phyloP scores from a whole-genome alignment of 208 protist species.

The Novymonas esmeraldas region DNA sequence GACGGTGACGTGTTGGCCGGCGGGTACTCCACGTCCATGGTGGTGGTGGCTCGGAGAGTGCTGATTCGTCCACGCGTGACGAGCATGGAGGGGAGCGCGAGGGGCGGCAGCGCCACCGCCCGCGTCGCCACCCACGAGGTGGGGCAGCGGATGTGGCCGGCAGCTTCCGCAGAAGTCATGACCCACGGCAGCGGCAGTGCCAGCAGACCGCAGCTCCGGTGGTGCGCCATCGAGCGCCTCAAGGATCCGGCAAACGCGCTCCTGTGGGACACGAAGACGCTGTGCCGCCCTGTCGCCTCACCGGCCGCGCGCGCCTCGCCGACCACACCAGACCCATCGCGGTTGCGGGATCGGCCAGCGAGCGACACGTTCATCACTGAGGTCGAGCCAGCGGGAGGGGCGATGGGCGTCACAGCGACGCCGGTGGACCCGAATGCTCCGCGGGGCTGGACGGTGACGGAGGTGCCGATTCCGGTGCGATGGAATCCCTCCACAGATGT shows the following conservation, averaged over 20 bases:
- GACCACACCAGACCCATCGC: background rate
- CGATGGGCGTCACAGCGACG: background rate
- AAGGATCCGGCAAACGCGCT: slow-evolving; percentile 3
- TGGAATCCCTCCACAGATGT: slow-evolving; percentile 16
- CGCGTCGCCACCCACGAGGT: background rate
- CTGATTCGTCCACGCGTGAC: slow-evolving; percentile 10
- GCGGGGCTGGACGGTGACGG: slow-evolving; percentile 16
- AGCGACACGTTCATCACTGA: slow-evolving; percentile 19
- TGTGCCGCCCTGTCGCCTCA: slow-evolving; percentile 2
- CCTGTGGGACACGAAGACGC: slow-evolving; percentile 18
- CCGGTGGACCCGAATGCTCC: background rate
- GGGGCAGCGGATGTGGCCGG: slow-evolving; percentile 21
- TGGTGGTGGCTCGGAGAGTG: slow-evolving; percentile 20
- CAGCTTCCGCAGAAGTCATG: background rate
- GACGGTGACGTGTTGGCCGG: background rate
- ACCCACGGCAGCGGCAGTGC: background rate
- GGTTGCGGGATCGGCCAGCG: background rate
- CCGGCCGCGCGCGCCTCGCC: background rate
- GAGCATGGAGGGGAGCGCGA: background rate
- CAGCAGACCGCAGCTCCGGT: slow-evolving; percentile 8
- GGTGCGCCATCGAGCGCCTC: slow-evolving; percentile 6
- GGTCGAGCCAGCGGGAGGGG: background rate
- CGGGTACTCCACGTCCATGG: background rate
- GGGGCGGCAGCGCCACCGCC: background rate
- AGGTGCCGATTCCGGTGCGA: slow-evolving; percentile 27